Evolutionary conservation across 2,329 filamentous ascomycete genomes (phyloP), one percentile per base, ranked within the genome.

Genomic region (Ophiocordyceps robertsii): DNA sequence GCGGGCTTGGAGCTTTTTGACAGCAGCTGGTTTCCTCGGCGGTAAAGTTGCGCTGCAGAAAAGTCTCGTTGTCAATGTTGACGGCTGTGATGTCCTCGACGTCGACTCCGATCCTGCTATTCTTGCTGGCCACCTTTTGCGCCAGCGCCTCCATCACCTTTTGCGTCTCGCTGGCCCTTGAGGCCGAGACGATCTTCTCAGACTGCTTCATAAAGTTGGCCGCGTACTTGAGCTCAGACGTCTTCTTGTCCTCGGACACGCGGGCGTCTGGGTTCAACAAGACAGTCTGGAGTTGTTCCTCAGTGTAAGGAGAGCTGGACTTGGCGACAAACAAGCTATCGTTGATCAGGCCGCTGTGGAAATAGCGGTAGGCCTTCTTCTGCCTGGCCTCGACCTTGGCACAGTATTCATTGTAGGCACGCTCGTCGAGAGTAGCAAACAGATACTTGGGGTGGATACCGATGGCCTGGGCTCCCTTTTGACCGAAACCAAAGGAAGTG

Each of bases 341-440:
- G 74, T 94, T 95, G 74, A 96, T 89, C 62, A 98, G 74, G 49
- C 90, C 89, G 56, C 95, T 94, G 70, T 98, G 93, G 80, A 93
- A 95, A 78, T 86, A 96, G 50, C 92, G 80, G 74, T 98, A 98
- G 0, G 92, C 87, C 72, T 90, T 95, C 86, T 95, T 96, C 66
- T 98, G 93, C 49, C 92, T 80, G 33, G 87, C 81, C 57, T 87
- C 82, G 16, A 96, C 87, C 75, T 94, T 96, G 57, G 70, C 68
- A 60, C 82, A 83, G 75, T 98, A 98, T 44, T 77, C 70, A 46
- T 77, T 67, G 65, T 87, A 98, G 41, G 85, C 83, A 39, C 80
- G 70, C 66, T 90, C 77, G 57, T 96, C 90, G 41, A 98, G 83
- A n/a, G 86, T 82, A 39, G 92, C 92, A 55, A 82, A 98, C 44